Base-by-base conservation (phyloP, 2,329 filamentous ascomycete genomes). In the Colletotrichum costaricense region DNA sequence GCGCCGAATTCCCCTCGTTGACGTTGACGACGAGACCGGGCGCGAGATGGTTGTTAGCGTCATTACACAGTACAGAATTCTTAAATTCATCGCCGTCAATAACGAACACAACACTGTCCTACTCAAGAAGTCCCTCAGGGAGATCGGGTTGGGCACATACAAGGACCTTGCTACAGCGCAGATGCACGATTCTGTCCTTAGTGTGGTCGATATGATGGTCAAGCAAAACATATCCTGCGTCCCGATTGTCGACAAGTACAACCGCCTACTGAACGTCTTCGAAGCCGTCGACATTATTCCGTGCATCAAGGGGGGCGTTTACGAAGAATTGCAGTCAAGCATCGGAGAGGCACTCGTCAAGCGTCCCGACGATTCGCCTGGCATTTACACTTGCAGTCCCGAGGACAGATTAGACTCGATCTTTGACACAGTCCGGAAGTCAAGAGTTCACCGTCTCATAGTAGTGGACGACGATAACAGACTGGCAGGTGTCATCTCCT, bases 41-140 rank as follows among this genome's bases (percentile, higher is more conserved):
- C 91, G 95, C 75, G 92, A 97, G 80, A 97, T 96, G 85, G 95
- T 99, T 22, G 94, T 99, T 74, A 98, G 95, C 78, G 97, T 99
- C 74, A 94, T 99, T 72, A 99, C 97, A 0, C 97, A 99, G 83
- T 99, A 99, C 84, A 93, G 97, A 72, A 98, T 99, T 78, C 90
- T 99, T 76, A 99, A 99, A 82, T 99, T 99, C 82, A 97, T 99
- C 75, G 95, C 97, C 12, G 96, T 99, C 83, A 99, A 99, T 83
- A 91, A 90, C 78, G 90, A 92, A 79, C 92, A 93, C 78, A 94
- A 97, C 80, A 98, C 96, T 5, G 93, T 97, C 78, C 90, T 95
- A 80, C 86, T 99, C 74, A 94, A 94, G 80, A 98, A 97, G 84
- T 93, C 95, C 11, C 88, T 99, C 69, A 90, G 91, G 74, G 95